Percentiles rank a stretch among this genome's conserved stretches.
Evolutionary conservation across 768 basidiomycete species (phyloP).

Genomic region (Pleurotus eryngii): DNA sequence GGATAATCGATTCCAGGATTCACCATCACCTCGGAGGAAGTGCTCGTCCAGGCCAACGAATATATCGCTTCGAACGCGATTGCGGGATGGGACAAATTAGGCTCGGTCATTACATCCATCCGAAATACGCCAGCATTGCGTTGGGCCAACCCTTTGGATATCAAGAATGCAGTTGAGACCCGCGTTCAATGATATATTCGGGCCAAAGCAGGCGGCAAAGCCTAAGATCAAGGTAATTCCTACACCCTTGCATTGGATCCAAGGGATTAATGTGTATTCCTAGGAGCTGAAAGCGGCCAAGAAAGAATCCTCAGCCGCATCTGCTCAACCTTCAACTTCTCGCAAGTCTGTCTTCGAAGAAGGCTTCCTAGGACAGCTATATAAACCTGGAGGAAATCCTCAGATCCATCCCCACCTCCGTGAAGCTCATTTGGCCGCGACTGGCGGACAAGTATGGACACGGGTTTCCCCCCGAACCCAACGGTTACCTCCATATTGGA

Average conservation of each 20-base stretch:
- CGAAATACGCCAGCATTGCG: constrained; percentile 61
- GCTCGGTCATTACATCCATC: constrained; percentile 59
- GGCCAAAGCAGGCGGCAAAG: constrained; percentile 64
- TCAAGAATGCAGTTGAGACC: constrained; percentile 79
- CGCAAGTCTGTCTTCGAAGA: constrained; percentile 82
- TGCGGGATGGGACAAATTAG: constrained; percentile 75
- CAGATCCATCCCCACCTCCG: constrained; percentile 78
- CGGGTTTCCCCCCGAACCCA: constrained; percentile 99
- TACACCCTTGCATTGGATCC: neutral
- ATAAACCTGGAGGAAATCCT: constrained; percentile 91
- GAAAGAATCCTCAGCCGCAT: constrained; percentile 23
- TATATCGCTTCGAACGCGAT: constrained; percentile 55
- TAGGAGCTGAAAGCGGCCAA: constrained; percentile 45
- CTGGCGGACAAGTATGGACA: constrained; percentile 84
- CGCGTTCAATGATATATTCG: constrained; percentile 65
- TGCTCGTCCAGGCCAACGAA: constrained; percentile 50
- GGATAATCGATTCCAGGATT: constrained; percentile 56
- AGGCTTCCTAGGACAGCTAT: constrained; percentile 89
- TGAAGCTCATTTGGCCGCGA: constrained; percentile 75
- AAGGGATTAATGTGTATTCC: constrained; percentile 12
- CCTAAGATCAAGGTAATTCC: constrained; percentile 59
- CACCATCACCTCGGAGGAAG: constrained; percentile 64
- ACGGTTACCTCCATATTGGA: constrained; percentile 92
- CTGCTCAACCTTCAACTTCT: constrained; percentile 33
- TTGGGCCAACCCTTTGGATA: constrained; percentile 82